Evolutionary conservation across 225 moss, liverwort and hornwort genomes (phyloP).

Genomic region (Pleurozium schreberi): DNA sequence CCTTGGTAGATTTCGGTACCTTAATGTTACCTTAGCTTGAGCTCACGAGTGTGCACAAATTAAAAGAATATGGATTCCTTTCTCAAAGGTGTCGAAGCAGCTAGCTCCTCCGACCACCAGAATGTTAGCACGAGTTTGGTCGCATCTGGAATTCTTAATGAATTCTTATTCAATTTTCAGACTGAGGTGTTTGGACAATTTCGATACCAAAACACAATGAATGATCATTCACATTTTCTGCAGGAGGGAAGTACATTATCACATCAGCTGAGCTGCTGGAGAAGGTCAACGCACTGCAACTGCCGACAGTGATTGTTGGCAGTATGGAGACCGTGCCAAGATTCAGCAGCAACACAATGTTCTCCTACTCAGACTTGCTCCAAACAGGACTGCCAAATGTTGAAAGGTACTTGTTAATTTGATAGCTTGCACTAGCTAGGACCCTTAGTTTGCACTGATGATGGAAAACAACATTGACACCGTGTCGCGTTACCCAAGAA

Average conservation of each 20-base stretch:
- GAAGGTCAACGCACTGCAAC: not conserved
- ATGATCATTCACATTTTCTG: not conserved
- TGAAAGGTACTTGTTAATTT: not conserved
- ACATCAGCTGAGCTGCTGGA: not conserved
- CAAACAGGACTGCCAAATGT: not conserved
- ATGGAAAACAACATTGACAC: too few species aligned
- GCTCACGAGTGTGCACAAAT: not conserved
- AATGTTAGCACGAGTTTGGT: not conserved
- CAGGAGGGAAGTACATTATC: conserved; percentile 13
- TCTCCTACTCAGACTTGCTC: conserved; percentile 9
- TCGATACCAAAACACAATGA: not conserved
- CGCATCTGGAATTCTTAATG: not conserved
- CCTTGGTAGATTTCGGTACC: not conserved
- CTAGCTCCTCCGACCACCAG: not conserved
- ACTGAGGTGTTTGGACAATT: not conserved
- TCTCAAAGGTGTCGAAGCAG: not conserved
- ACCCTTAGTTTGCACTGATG: not conserved
- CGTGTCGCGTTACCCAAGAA: too few species aligned
- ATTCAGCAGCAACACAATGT: not conserved
- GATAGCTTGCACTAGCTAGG: not conserved
- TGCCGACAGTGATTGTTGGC: not conserved
- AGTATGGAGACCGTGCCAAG: not conserved
- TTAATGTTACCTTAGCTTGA: not conserved
- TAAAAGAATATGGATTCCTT: not conserved
- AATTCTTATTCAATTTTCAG: not conserved